Conservation (phyloP, 176 grass and related monocot species). For the Cymbopogon citratus region DNA sequence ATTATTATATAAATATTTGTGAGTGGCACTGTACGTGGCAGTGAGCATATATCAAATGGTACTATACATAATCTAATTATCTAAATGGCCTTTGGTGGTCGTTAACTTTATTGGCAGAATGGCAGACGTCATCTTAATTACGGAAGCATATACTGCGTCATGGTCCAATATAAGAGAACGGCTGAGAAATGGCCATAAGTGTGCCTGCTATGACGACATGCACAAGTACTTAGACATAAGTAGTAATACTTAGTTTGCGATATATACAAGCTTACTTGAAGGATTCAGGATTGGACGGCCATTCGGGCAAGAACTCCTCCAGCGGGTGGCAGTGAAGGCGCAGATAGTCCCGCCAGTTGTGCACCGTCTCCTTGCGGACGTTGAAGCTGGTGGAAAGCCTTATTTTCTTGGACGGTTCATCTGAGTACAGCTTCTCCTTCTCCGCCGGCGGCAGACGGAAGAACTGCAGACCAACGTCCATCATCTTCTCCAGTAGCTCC, state of each 20-base stretch:
- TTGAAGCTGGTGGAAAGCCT: conserved; percentile 85
- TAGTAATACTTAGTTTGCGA: conserved; percentile 1
- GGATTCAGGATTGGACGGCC: conserved; percentile 60
- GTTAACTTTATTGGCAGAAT: neutral
- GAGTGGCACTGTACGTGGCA: neutral
- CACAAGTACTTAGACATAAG: neutral
- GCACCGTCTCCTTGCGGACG: conserved; percentile 65
- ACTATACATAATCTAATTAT: no score
- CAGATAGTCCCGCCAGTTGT: conserved; percentile 77
- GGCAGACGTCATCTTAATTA: neutral
- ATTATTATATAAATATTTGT: neutral
- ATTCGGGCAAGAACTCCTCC: conserved; percentile 59
- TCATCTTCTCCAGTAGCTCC: conserved; percentile 50
- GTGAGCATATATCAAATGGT: neutral
- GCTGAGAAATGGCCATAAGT: neutral
- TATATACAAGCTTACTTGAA: conserved; percentile 72
- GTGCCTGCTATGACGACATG: neutral
- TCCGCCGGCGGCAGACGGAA: conserved; percentile 65
- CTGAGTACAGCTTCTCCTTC: conserved; percentile 66
- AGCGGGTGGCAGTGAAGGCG: conserved; percentile 69
- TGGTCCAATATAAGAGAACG: neutral
- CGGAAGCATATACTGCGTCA: neutral
- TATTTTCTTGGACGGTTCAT: conserved; percentile 65
- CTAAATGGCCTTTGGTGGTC: no score
- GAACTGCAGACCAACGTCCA: conserved; percentile 49